phyloP scores from a whole-genome alignment of 345 rosid species.

The Rhodamnia argentea region DNA sequence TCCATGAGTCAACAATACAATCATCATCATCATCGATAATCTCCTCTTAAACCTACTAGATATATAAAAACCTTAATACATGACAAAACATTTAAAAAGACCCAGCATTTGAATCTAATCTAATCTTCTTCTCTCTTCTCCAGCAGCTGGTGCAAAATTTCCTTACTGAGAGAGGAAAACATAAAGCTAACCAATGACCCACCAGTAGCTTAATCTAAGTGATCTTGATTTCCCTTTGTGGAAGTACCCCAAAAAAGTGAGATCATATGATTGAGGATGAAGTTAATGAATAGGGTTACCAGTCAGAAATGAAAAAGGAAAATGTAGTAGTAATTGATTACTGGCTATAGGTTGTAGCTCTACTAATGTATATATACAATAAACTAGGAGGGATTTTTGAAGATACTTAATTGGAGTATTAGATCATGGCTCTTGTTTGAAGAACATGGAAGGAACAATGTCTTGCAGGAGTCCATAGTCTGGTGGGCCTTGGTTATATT shows the following conservation, averaged over 20 bases:
- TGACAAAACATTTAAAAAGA: not conserved
- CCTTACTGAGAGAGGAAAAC: not conserved
- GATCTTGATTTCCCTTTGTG: not conserved
- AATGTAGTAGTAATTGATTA: not conserved
- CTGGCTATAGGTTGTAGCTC: not conserved
- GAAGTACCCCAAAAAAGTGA: not conserved
- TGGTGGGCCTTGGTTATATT: conserved; percentile 25
- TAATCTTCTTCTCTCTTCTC: not conserved
- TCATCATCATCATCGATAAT: not conserved
- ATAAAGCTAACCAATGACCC: not conserved
- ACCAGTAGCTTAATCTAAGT: not conserved
- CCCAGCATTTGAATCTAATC: not conserved
- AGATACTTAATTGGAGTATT: not conserved
- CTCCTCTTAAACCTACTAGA: not conserved
- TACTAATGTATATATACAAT: not conserved
- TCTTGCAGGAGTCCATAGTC: conserved; percentile 79
- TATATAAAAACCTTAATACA: not conserved
- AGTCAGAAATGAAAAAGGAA: not conserved
- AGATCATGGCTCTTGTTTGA: conserved; percentile 53
- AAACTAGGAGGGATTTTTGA: not conserved
- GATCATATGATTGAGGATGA: not conserved
- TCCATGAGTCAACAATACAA: not conserved
- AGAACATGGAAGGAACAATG: conserved; percentile 58
- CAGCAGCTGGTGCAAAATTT: not conserved
- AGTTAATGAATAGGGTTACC: not conserved